A percentile compares a stretch with the other conserved stretches of the same genome.
Conservation (phyloP, 2,329 filamentous ascomycete genomes). For the Hortaea werneckii region DNA sequence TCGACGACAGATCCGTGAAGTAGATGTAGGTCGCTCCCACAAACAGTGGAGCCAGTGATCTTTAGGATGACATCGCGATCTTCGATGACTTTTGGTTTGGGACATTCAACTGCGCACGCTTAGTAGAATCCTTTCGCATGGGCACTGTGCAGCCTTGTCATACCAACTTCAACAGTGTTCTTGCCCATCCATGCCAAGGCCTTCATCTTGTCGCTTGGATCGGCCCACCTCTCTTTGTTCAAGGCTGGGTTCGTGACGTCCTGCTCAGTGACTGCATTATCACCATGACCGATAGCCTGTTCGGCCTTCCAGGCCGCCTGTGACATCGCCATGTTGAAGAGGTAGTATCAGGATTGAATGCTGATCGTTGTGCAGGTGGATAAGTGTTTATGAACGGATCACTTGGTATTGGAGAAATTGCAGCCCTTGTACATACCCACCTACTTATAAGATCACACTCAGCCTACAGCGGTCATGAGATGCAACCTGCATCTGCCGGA, state of each 20-base stretch:
- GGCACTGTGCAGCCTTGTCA: conserved; percentile 6
- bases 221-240: conserved; percentile 40
- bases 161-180: conserved; percentile 61
- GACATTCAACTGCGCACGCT: conserved; percentile 42
- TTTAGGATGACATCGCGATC: conserved; percentile 68
- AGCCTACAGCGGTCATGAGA: no score
- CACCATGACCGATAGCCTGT: conserved; percentile 56
- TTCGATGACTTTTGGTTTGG: conserved; percentile 64
- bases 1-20: conserved; percentile 40
- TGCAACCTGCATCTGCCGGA: neutral
- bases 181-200: conserved; percentile 76
- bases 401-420: no score
- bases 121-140: neutral
- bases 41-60: conserved; percentile 57
- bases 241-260: conserved; percentile 56
- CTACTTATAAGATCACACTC: no score
- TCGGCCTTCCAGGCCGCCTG: conserved; percentile 61
- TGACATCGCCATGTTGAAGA: conserved; percentile 34
- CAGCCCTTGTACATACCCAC: no score
- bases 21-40: conserved; percentile 52
- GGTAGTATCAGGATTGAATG: no score
- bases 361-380: neutral
- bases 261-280: conserved; percentile 55
- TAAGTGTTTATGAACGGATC: neutral
- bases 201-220: conserved; percentile 54